Conservation (phyloP, 306 rosid species). For the Medicago ruthenica region DNA sequence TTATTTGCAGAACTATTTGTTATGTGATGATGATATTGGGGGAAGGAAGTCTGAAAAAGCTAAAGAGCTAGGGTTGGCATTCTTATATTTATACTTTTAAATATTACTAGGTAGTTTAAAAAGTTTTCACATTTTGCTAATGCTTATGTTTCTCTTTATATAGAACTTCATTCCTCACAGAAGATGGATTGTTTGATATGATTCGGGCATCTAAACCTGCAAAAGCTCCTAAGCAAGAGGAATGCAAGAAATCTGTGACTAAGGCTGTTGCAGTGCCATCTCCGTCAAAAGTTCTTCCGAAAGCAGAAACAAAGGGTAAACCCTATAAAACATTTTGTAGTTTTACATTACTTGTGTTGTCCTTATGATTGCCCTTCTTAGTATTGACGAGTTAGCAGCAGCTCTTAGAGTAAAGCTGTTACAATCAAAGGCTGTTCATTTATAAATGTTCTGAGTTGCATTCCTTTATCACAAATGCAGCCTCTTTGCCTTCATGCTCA, state of each 20-base stretch:
- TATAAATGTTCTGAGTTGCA: slow-evolving; percentile 39
- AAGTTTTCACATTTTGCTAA: slow-evolving; percentile 9
- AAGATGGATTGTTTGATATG: slow-evolving; percentile 89
- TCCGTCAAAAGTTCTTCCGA: slow-evolving; percentile 53
- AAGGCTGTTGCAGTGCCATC: slow-evolving; percentile 50
- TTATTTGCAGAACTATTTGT: slow-evolving; percentile 80
- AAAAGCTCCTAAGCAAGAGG: slow-evolving; percentile 56
- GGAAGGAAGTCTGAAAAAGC: slow-evolving; percentile 92
- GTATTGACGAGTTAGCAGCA: slow-evolving; percentile 30
- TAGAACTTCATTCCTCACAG: slow-evolving; percentile 84
- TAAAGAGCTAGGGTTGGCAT: slow-evolving; percentile 88
- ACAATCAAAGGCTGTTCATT: slow-evolving; percentile 25
- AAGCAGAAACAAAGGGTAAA: slow-evolving; percentile 72
- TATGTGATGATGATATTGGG: slow-evolving; percentile 96
- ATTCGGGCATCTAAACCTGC: slow-evolving; percentile 66
- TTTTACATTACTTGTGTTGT: slow-evolving; percentile 19
- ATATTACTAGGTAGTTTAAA: slow-evolving; percentile 29
- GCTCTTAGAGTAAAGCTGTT: slow-evolving; percentile 37
- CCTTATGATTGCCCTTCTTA: slow-evolving; percentile 12
- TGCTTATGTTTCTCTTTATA: slow-evolving; percentile 25
- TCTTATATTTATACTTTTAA: slow-evolving; percentile 30
- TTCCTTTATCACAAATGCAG: slow-evolving; percentile 48
- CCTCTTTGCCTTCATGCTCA: slow-evolving; percentile 50
- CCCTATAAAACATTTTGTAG: slow-evolving; percentile 23
- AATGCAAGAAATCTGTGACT: slow-evolving; percentile 52